Base-by-base conservation (phyloP, 306 rosid species). In the Purshia tridentata region DNA sequence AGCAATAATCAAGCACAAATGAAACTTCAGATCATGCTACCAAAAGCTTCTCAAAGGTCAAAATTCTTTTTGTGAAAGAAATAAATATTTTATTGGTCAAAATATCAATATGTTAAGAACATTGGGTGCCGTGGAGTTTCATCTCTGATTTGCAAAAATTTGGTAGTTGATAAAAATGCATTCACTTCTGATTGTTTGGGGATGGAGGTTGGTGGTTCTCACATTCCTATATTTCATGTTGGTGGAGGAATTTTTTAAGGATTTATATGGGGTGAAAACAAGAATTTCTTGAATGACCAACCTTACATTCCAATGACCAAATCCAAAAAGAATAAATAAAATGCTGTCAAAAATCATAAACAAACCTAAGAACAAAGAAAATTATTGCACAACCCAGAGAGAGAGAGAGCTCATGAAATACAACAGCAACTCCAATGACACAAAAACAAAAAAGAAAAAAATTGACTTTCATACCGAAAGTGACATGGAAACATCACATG, bases 401-500 rank as follows among this genome's bases (percentile, higher is more conserved):
- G 9, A 46, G 23, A 49, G 45, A 49, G 45, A 47, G 42, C 51
- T 47, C 14, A 47, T 47, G 40, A 13, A 51, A 16, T 23, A 22
- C 58, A 49, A 50, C 59, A 16, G 41, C 35, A 67, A 51, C 6
- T 4, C 19, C n/a, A 65, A 55, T 2, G 19, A 59, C 19, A 12
- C 41, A 49, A 60, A 5, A 44, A 50, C 67, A 81, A 1, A 60
- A 39, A 16, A 16, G 11, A 13, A 8, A 11, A 59, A 65, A 69
- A 75, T 41, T 45, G 58, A 72, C 54, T 65, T 70, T 56, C 89
- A 59, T 91, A 93, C 98, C 94, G 56, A 81, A 78, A 93, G 89
- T 62, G 83, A 81, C 82, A 93, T 78, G 69, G 86, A 82, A 48
- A 82, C 84, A 84, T 93, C 94, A 83, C 88, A 93, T 23, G 98